These are phyloP conservation scores for Crithidia acanthocephali DNA, from an alignment of 208 protist species.

Conservation along the genomic window DNA sequence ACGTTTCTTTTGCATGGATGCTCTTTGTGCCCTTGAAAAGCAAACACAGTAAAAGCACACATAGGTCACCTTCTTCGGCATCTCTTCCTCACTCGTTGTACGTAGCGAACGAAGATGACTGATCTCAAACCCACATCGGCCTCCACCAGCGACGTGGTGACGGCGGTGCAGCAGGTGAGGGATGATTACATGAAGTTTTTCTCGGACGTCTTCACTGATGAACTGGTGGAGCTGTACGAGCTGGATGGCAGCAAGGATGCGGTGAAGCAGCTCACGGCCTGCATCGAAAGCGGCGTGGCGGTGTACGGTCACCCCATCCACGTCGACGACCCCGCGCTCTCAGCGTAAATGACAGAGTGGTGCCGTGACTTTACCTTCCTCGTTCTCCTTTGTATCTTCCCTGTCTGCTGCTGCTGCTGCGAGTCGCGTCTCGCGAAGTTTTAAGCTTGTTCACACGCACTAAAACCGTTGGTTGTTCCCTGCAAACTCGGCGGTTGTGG, in stretches of 20 bases:
- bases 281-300: constrained; percentile 81
- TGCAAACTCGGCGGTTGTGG: too few relatives aligned
- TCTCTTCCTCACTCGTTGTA: too few relatives aligned
- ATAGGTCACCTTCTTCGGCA: not conserved
- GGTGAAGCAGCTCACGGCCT: constrained; percentile 80
- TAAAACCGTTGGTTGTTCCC: too few relatives aligned
- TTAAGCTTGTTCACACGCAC: too few relatives aligned
- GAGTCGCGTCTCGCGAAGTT: not conserved
- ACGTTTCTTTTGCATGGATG: not conserved
- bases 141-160: constrained; percentile 13
- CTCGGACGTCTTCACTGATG: constrained; percentile 82
- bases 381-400: not conserved
- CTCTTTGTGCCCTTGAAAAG: too few relatives aligned
- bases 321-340: constrained; percentile 16
- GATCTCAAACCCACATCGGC: not conserved
- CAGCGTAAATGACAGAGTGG: not conserved
- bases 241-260: constrained; percentile 74
- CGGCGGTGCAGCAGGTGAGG: constrained; percentile 51
- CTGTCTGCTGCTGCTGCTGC: not conserved
- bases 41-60: not conserved
- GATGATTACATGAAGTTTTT: constrained; percentile 92
- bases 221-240: constrained; percentile 84
- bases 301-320: constrained; percentile 79
- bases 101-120: not conserved
- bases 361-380: not conserved